A percentile compares a stretch with the other conserved stretches of the same genome.
Evolutionary conservation across 352 stramenopile species (phyloP).

Genomic region (Phytophthora pistaciae): DNA sequence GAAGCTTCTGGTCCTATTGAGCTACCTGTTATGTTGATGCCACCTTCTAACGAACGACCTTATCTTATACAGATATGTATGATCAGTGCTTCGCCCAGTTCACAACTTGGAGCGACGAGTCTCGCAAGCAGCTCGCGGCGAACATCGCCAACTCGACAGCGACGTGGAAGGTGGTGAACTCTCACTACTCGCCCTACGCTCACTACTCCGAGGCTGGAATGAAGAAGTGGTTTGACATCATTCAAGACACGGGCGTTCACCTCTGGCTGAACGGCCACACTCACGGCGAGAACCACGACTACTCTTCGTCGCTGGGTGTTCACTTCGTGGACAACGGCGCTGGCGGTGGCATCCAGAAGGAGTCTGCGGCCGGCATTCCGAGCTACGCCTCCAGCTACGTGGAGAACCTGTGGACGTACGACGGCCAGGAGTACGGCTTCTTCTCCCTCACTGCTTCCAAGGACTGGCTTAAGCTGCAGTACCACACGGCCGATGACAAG

Average conservation of each 20-base stretch:
- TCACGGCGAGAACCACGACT: conserved; percentile 69
- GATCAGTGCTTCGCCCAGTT: conserved; percentile 48
- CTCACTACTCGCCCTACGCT: conserved; percentile 55
- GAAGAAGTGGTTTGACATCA: conserved; percentile 51
- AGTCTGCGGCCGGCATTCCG: conserved; percentile 65
- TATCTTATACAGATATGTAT: conserved; percentile 34
- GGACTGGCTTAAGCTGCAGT: conserved; percentile 67
- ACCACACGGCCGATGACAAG: conserved; percentile 57
- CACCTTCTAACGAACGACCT: too few relatives aligned
- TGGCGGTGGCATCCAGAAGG: conserved; percentile 69
- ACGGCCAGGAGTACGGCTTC: conserved; percentile 63
- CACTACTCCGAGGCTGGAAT: conserved; percentile 40
- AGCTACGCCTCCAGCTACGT: conserved; percentile 53
- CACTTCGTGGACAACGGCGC: conserved; percentile 80
- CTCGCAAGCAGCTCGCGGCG: conserved; percentile 34
- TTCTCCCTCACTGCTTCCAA: conserved; percentile 57
- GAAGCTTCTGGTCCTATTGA: too few relatives aligned
- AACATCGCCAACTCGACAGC: conserved; percentile 53
- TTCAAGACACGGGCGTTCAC: conserved; percentile 40
- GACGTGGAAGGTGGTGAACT: conserved; percentile 70
- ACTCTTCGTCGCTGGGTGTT: conserved; percentile 49
- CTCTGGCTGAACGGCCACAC: conserved; percentile 58
- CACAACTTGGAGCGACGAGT: conserved; percentile 48
- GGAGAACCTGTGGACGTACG: conserved; percentile 60
- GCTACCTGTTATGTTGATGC: too few relatives aligned